Evolutionary conservation across 306 rosid genomes (phyloP).

Genomic region (barrel medic (Medicago truncatula)): MtrunA17r5.0-ANR NC_053042.1:4569501-4570000

Average conservation of each 20-base stretch:
- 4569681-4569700: conserved; percentile 17
- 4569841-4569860: not conserved
- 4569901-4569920: conserved; percentile 83
- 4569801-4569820: not conserved
- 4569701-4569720: not conserved
- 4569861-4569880: conserved; percentile 56
- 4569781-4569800: not conserved
- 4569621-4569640: not conserved
- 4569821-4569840: not conserved
- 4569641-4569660: not conserved
- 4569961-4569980: not conserved
- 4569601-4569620: not conserved
- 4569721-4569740: not conserved
- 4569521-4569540: not conserved
- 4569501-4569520: not conserved
- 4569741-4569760: not conserved
- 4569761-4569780: not conserved
- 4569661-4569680: not conserved
- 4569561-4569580: not conserved
- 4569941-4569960: conserved; percentile 65
- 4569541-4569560: not conserved
- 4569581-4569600: not conserved
- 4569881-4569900: conserved; percentile 90
- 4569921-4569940: conserved; percentile 96
- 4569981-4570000: no score